Evolutionary conservation across 352 stramenopile species (phyloP).

Genomic region (Pythium periplocum): DNA sequence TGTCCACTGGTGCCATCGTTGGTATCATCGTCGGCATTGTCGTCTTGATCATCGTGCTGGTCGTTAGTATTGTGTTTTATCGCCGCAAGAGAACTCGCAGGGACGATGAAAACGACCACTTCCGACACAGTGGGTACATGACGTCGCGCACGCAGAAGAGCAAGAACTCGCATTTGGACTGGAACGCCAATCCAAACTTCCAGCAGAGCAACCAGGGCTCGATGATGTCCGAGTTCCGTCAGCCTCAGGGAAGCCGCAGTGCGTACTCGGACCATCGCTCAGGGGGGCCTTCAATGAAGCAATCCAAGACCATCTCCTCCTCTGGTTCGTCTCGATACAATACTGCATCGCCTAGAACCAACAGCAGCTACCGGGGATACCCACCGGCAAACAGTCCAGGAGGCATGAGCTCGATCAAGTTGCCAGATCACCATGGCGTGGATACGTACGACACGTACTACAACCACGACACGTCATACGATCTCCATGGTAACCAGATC

Average conservation of each 20-base stretch:
- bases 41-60: slow-evolving; percentile 30
- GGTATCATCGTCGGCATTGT: slow-evolving; percentile 42
- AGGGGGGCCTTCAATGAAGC: slow-evolving; percentile 29
- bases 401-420: not conserved
- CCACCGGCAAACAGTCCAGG: too few relatives aligned
- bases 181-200: slow-evolving; percentile 50
- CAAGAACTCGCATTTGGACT: slow-evolving; percentile 51
- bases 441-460: slow-evolving; percentile 15
- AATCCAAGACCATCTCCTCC: slow-evolving; percentile 50
- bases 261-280: slow-evolving; percentile 21
- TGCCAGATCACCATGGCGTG: slow-evolving; percentile 8
- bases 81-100: slow-evolving; percentile 30
- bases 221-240: slow-evolving; percentile 27
- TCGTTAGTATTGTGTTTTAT: slow-evolving; percentile 57
- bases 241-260: slow-evolving; percentile 21
- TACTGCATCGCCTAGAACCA: slow-evolving; percentile 3
- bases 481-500: slow-evolving; percentile 1
- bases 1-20: slow-evolving; percentile 39
- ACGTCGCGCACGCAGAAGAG: slow-evolving; percentile 43
- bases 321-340: slow-evolving; percentile 29
- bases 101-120: slow-evolving; percentile 37
- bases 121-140: slow-evolving; percentile 51
- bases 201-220: slow-evolving; percentile 18
- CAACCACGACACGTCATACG: slow-evolving; percentile 8
- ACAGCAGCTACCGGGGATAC: not conserved